phyloP scores from a whole-genome alignment of 2,329 filamentous ascomycete genomes.

The Dactylellina haptotyla region DNA sequence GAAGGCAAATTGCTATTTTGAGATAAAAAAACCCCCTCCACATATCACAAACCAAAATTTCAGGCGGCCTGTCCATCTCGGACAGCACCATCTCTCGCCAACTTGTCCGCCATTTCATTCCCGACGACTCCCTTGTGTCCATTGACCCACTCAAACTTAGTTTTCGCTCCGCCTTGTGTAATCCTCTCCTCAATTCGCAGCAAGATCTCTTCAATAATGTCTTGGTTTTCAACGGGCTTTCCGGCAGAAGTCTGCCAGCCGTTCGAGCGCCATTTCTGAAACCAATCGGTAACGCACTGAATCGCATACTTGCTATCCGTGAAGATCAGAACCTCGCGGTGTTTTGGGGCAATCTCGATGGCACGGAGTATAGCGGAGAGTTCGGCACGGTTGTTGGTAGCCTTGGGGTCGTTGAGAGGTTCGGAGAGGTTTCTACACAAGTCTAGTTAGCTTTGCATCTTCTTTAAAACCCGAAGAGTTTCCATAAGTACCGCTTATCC shows the following conservation, averaged over 20 bases:
- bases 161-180: conserved; percentile 69
- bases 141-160: conserved; percentile 87
- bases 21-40: too few relatives aligned
- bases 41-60: background rate
- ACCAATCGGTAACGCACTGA: conserved; percentile 88
- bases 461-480: conserved; percentile 10
- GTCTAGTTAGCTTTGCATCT: background rate
- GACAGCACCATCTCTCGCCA: conserved; percentile 47
- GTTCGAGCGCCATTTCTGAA: conserved; percentile 76
- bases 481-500: conserved; percentile 66
- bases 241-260: conserved; percentile 79
- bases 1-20: too few relatives aligned
- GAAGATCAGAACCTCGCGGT: conserved; percentile 77
- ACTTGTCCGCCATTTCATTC: conserved; percentile 52
- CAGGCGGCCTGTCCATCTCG: conserved; percentile 9
- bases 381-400: conserved; percentile 98
- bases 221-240: conserved; percentile 83
- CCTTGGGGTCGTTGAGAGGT: conserved; percentile 74
- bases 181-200: conserved; percentile 74
- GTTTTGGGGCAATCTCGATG: conserved; percentile 76
- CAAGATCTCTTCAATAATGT: conserved; percentile 79
- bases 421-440: conserved; percentile 73
- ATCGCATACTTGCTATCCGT: conserved; percentile 94
- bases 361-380: conserved; percentile 86
- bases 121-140: conserved; percentile 71